These are phyloP conservation scores for Entomortierella beljakovae DNA, from an alignment of 192 early-diverging fungal species.

Conservation along the genomic window DNA sequence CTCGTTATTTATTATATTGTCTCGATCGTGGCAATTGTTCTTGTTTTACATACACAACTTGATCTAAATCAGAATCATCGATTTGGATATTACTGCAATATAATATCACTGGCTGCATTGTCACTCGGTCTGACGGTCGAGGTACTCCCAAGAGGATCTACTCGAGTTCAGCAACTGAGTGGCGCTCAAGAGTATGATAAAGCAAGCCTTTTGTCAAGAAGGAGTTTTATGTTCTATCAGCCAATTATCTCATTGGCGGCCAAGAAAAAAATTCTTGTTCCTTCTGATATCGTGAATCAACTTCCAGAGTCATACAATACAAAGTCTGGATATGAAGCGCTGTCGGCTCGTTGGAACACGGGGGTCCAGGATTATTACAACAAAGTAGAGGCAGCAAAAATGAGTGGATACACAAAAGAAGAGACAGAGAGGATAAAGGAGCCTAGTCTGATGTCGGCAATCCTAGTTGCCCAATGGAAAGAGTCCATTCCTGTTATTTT, in stretches of 20 bases:
- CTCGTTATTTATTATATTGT: conserved; percentile 19
- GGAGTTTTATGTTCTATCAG: conserved; percentile 30
- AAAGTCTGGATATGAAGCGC: conserved; percentile 4
- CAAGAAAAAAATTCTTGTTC: conserved; percentile 14
- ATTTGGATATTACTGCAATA: not conserved
- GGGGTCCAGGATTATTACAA: conserved; percentile 4
- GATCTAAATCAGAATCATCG: not conserved
- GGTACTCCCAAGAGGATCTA: conserved; percentile 36
- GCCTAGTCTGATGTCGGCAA: conserved; percentile 20
- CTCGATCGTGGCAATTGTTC: not conserved
- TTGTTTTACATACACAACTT: conserved; percentile 16
- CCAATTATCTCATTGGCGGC: conserved; percentile 41
- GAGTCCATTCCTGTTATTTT: conserved; percentile 13
- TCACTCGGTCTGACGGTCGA: conserved; percentile 17
- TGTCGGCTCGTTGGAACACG: conserved; percentile 15
- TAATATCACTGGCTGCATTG: conserved; percentile 8
- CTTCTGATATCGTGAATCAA: conserved; percentile 29
- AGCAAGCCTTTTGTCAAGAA: conserved; percentile 24
- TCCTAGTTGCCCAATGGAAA: conserved; percentile 21
- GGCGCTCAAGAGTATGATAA: conserved; percentile 20
- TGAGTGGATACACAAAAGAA: not conserved
- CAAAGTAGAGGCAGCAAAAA: not conserved
- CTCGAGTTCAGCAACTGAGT: conserved; percentile 23
- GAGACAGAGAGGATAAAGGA: conserved; percentile 11
- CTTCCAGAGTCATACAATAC: conserved; percentile 31